Evolutionary conservation across 2,329 filamentous ascomycete species (phyloP), one percentile per base, ranked within the genome.

Genomic region (Clonostachys sp.): DNA sequence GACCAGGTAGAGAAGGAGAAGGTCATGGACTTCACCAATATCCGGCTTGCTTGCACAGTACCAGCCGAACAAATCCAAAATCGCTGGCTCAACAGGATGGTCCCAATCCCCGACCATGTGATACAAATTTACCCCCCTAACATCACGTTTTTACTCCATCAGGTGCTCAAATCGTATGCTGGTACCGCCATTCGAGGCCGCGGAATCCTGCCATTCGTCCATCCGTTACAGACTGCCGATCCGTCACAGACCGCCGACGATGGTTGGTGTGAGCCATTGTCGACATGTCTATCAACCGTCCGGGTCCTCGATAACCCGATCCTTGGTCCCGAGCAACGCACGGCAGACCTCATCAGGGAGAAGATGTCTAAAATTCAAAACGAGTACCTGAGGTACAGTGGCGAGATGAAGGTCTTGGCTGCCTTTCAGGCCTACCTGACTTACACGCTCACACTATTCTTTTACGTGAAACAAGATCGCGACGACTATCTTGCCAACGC

Each of bases 401-500:
- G 8, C 24, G 8, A 9, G 24, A 30, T 30, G 24, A 10, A 10
- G 8, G 8, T 10, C 24, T 30, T 30, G n/a, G 6, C 68, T 0
- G 61, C 69, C 2, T 77, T 79, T 36, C 78, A 81, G 51, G 72
- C 76, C 0, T 78, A 77, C 54, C 59, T 81, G 4, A 65, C 80
- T 14, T 78, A 79, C 50, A 57, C 67, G 3, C 67, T 81, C 56
- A 61, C 73, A 3, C 44, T 75, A 4, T 78, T 74, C 53, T 78
- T 77, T 2, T 52, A 52, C 24, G 24, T 30, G 24, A 10, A 30
- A 5, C 1, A 53, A 56, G 12, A 51, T 52, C n/a, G 43, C 53
- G 0, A 47, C 51, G 12, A 51, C 63, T 0, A 64, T 70, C 34
- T 57, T 71, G 6, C 68, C 12, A 63, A 70, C 12, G 62, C 65